These are phyloP conservation scores for Novymonas esmeraldas DNA, from an alignment of 208 protist species.

Conservation along the genomic window DNA sequence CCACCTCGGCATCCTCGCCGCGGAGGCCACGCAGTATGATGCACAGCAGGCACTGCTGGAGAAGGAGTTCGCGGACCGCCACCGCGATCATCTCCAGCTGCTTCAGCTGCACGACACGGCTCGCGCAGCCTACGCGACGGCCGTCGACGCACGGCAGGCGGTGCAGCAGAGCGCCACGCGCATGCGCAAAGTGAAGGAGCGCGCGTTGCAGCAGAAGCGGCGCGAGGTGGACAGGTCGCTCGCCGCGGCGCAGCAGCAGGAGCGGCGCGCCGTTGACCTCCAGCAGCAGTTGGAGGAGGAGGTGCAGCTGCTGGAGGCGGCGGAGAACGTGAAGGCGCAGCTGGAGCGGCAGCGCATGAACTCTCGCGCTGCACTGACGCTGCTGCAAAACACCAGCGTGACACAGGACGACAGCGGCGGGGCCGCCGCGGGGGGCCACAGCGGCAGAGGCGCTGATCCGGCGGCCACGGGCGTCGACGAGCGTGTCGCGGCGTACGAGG, in stretches of 20 bases:
- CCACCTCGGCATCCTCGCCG: conserved; percentile 72
- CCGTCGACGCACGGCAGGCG: conserved; percentile 44
- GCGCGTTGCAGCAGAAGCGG: conserved; percentile 73
- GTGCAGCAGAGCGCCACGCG: conserved; percentile 49
- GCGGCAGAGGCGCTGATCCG: neutral
- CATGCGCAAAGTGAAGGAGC: conserved; percentile 65
- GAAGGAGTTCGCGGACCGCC: conserved; percentile 70
- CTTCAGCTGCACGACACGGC: conserved; percentile 85
- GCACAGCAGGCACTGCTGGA: conserved; percentile 65
- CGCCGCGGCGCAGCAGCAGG: conserved; percentile 53
- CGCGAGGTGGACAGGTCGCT: conserved; percentile 57
- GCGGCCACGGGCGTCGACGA: conserved; percentile 35
- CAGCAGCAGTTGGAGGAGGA: conserved; percentile 73
- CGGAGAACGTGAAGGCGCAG: conserved; percentile 44
- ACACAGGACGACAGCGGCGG: conserved; percentile 4
- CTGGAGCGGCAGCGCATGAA: conserved; percentile 34
- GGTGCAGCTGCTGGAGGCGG: conserved; percentile 64
- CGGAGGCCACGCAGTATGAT: conserved; percentile 73
- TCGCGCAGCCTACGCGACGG: conserved; percentile 54
- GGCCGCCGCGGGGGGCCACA: neutral
- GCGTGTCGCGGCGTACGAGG: conserved; percentile 77
- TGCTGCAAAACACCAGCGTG: conserved; percentile 5
- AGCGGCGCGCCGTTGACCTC: conserved; percentile 42
- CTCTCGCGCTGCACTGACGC: conserved; percentile 18
- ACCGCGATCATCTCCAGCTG: conserved; percentile 90